phyloP scores from a whole-genome alignment of 2,329 filamentous ascomycete genomes.

The Hymenoscyphus infarciens region DNA sequence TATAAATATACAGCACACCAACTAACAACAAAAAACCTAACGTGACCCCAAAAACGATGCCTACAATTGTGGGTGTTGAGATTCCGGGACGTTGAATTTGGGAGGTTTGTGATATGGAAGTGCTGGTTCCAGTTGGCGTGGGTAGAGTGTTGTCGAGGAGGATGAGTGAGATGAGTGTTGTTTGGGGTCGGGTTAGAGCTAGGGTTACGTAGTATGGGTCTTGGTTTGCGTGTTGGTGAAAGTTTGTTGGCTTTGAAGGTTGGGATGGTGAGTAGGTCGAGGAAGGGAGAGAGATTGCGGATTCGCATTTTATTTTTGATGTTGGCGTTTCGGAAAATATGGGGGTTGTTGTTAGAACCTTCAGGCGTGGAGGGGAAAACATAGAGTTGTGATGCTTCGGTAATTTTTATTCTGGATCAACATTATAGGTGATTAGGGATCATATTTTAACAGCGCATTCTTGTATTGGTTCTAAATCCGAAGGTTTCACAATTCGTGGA shows the following conservation, averaged over 20 bases:
- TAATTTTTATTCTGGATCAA: neutral
- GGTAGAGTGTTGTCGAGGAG: slow-evolving; percentile 12
- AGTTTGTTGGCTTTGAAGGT: neutral
- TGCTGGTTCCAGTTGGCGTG: neutral
- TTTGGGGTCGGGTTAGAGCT: slow-evolving; percentile 13
- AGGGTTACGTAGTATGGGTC: slow-evolving; percentile 9
- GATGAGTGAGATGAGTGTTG: slow-evolving; percentile 13
- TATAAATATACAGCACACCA: slow-evolving; percentile 24
- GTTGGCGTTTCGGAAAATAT: neutral
- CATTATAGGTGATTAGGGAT: neutral
- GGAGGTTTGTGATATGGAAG: neutral
- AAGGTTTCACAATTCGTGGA: neutral
- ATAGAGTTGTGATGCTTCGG: neutral
- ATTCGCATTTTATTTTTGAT: neutral
- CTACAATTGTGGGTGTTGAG: slow-evolving; percentile 19
- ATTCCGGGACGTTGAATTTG: slow-evolving; percentile 3
- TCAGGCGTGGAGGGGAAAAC: neutral
- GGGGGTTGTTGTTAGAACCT: neutral
- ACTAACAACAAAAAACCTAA: slow-evolving; percentile 14
- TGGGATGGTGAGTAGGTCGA: neutral
- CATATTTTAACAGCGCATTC: neutral
- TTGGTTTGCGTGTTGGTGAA: neutral
- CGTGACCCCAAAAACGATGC: slow-evolving; percentile 22
- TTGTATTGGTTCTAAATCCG: neutral
- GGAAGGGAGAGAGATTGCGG: neutral